Percentiles rank a stretch among this genome's conserved stretches.
phyloP scores from a whole-genome alignment of 2,329 filamentous ascomycete genomes.

The Ramularia endophylla region DNA sequence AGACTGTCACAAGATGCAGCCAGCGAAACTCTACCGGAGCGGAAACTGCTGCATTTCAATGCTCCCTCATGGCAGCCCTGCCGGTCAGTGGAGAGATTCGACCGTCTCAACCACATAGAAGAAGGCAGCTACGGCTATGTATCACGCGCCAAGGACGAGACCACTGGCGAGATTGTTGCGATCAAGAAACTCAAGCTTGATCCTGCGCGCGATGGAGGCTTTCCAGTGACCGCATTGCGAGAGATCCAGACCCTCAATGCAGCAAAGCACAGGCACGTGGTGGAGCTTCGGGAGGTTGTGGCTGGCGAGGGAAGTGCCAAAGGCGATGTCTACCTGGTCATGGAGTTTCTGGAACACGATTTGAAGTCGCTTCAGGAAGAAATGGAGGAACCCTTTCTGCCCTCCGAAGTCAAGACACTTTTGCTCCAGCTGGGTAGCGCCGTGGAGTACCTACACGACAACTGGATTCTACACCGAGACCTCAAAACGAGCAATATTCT shows the following conservation, averaged over 20 bases:
- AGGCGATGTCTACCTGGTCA: constrained; percentile 77
- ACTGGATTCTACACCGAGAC: constrained; percentile 86
- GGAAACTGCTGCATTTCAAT: constrained; percentile 66
- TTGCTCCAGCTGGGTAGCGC: constrained; percentile 76
- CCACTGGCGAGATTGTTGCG: constrained; percentile 75
- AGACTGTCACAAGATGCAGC: constrained; percentile 53
- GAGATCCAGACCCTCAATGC: constrained; percentile 89
- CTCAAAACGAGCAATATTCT: constrained; percentile 92
- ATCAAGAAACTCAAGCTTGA: constrained; percentile 94
- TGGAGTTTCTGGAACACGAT: constrained; percentile 97
- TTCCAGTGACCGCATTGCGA: constrained; percentile 85
- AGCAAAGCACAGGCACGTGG: constrained; percentile 75
- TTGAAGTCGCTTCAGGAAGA: constrained; percentile 88
- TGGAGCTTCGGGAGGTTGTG: constrained; percentile 76
- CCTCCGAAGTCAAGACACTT: constrained; percentile 87
- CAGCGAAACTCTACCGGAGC: constrained; percentile 31
- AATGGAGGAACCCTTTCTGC: constrained; percentile 89
- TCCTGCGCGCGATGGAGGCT: constrained; percentile 62
- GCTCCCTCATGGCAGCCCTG: constrained; percentile 62
- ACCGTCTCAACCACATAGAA: constrained; percentile 93
- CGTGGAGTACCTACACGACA: constrained; percentile 75
- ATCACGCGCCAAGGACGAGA: constrained; percentile 68
- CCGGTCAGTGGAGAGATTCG: constrained; percentile 78
- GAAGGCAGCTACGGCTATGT: constrained; percentile 97
- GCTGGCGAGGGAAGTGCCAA: constrained; percentile 19